A percentile compares a stretch with the other conserved stretches of the same genome.
phyloP scores from a whole-genome alignment of 208 protist genomes.

The Herpetomonas samuelpessoai region DNA sequence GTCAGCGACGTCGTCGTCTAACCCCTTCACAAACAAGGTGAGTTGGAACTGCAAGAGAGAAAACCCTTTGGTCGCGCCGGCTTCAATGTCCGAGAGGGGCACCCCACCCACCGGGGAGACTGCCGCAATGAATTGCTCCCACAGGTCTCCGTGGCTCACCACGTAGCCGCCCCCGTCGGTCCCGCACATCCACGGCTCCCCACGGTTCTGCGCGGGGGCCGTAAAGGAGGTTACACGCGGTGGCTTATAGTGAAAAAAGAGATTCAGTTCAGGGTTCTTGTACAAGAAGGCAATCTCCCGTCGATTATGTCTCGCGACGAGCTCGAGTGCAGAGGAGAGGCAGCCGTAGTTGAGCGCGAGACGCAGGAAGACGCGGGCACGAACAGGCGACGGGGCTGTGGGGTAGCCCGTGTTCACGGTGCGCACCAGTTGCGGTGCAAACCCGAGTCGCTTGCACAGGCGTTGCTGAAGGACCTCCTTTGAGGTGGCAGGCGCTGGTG shows the following conservation, averaged over 20 bases:
- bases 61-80: slow-evolving; percentile 27
- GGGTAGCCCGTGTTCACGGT: slow-evolving; percentile 33
- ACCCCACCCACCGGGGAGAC: slow-evolving; percentile 51
- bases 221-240: too few relatives aligned
- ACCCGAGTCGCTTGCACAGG: neutral
- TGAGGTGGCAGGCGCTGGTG: neutral
- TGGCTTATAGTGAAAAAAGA: slow-evolving; percentile 14
- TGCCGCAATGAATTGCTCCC: slow-evolving; percentile 41
- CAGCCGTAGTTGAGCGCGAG: slow-evolving; percentile 60
- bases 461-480: neutral
- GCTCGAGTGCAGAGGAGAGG: slow-evolving; percentile 50
- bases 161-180: neutral
- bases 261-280: slow-evolving; percentile 2
- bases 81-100: slow-evolving; percentile 37
- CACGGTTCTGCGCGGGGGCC: too few relatives aligned
- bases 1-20: slow-evolving; percentile 27
- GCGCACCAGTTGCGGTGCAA: slow-evolving; percentile 13
- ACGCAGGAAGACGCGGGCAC: slow-evolving; percentile 42
- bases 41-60: slow-evolving; percentile 48
- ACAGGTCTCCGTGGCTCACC: slow-evolving; percentile 22
- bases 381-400: slow-evolving; percentile 13
- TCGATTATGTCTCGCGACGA: slow-evolving; percentile 47
- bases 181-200: too few relatives aligned
- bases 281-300: slow-evolving; percentile 37
- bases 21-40: slow-evolving; percentile 32